Evolutionary conservation across 2,329 filamentous ascomycete genomes (phyloP).

Genomic region (Sarocladiaceae sp.): DNA sequence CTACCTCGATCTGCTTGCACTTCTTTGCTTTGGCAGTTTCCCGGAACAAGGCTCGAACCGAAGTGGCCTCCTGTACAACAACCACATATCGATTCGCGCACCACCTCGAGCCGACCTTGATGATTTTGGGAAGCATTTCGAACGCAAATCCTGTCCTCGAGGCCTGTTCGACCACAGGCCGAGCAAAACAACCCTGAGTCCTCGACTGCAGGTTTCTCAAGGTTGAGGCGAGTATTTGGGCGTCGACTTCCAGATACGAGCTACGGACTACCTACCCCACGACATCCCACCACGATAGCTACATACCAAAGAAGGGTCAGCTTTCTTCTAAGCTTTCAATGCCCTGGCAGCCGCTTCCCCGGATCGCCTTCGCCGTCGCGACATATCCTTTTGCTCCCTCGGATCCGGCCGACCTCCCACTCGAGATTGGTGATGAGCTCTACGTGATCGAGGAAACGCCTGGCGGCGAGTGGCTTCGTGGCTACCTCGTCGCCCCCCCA

Average conservation of each 20-base stretch:
- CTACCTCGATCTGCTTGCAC: no score
- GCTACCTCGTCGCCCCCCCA: slow-evolving; percentile 91
- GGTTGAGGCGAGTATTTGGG: neutral
- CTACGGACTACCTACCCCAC: neutral
- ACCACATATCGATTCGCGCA: neutral
- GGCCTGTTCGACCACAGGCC: neutral
- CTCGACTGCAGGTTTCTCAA: neutral
- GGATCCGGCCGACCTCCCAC: slow-evolving; percentile 83
- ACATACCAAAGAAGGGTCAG: slow-evolving; percentile 15
- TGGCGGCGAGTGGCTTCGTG: slow-evolving; percentile 87
- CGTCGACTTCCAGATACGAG: neutral
- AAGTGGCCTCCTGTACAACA: neutral
- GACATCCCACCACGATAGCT: slow-evolving; percentile 12
- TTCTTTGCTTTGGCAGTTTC: neutral
- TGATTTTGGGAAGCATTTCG: slow-evolving; percentile 3
- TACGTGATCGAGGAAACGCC: slow-evolving; percentile 98
- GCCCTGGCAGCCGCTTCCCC: slow-evolving; percentile 96
- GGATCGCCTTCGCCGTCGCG: slow-evolving; percentile 97
- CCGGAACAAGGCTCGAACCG: neutral
- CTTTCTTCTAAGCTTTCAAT: slow-evolving; percentile 43
- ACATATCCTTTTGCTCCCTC: slow-evolving; percentile 89
- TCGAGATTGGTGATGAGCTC: slow-evolving; percentile 96
- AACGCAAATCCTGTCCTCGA: neutral
- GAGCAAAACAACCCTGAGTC: neutral
- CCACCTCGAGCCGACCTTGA: neutral